Conservation (phyloP, 352 stramenopile genomes). For the Saprolegnia parasitica region DNA sequence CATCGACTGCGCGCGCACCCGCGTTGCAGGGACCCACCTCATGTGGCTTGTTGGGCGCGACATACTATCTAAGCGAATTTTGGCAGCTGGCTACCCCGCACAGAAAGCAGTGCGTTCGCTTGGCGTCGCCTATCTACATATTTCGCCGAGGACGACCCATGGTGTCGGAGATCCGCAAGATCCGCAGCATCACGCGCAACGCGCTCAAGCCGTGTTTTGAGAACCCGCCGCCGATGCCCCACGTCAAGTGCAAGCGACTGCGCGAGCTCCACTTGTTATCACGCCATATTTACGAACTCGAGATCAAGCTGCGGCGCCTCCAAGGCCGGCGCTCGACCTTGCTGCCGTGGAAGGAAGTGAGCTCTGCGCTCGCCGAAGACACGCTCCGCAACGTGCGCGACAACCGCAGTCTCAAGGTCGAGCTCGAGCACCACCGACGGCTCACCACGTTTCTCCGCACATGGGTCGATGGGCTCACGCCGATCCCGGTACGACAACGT, state of each 20-base stretch:
- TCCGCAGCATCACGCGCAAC: slow-evolving; percentile 5
- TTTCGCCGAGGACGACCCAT: not conserved
- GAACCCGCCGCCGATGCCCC: slow-evolving; percentile 2
- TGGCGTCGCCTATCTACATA: not conserved
- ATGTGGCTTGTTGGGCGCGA: too few species aligned
- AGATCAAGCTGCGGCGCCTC: slow-evolving; percentile 1
- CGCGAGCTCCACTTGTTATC: slow-evolving; percentile 15
- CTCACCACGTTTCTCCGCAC: not conserved
- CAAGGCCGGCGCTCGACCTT: slow-evolving; percentile 8
- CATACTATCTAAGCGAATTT: not conserved
- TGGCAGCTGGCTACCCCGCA: not conserved
- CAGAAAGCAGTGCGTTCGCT: not conserved
- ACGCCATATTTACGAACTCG: slow-evolving; percentile 26
- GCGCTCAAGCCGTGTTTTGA: slow-evolving; percentile 13
- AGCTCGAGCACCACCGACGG: slow-evolving; percentile 1
- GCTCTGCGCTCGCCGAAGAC: slow-evolving; percentile 10
- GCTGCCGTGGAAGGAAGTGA: slow-evolving; percentile 22
- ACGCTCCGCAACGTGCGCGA: slow-evolving; percentile 22
- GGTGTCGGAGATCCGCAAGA: slow-evolving; percentile 11
- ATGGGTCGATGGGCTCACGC: slow-evolving; percentile 1
- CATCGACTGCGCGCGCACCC: too few species aligned
- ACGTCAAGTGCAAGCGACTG: slow-evolving; percentile 25
- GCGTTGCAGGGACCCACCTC: too few species aligned
- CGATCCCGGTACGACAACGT: not conserved
- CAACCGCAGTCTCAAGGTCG: slow-evolving; percentile 23